A percentile compares a stretch with the other conserved stretches of the same genome.
Evolutionary conservation across 768 basidiomycete genomes (phyloP).

Genomic region (Pleurotus djamor): DNA sequence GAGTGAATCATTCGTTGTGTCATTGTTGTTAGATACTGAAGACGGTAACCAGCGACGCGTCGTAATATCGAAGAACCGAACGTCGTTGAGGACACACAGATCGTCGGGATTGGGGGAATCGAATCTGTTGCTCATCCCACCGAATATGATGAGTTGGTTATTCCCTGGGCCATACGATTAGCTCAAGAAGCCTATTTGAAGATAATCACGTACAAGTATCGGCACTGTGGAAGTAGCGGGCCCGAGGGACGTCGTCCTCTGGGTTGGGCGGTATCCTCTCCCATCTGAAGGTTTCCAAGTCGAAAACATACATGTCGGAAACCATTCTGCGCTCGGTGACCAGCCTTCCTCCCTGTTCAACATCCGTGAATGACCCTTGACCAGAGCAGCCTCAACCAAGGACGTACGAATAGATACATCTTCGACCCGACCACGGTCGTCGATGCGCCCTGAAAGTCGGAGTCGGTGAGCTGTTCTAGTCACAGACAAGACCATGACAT

Average conservation of each 20-base stretch:
- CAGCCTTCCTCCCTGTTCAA: slow-evolving; percentile 74
- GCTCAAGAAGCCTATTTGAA: neutral
- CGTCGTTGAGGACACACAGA: slow-evolving; percentile 89
- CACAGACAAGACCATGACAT: slow-evolving; percentile 28
- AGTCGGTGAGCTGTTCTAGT: neutral
- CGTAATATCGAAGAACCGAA: slow-evolving; percentile 83
- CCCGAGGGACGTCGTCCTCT: slow-evolving; percentile 71
- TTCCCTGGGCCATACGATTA: slow-evolving; percentile 54
- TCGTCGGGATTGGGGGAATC: slow-evolving; percentile 73
- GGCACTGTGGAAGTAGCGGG: slow-evolving; percentile 94
- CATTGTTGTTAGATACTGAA: slow-evolving; percentile 19
- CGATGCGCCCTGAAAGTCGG: slow-evolving; percentile 66
- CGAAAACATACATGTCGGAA: slow-evolving; percentile 87
- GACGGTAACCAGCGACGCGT: slow-evolving; percentile 70
- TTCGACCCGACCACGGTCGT: slow-evolving; percentile 88
- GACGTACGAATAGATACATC: slow-evolving; percentile 85
- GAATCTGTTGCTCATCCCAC: slow-evolving; percentile 88
- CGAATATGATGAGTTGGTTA: slow-evolving; percentile 88
- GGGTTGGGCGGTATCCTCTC: slow-evolving; percentile 56
- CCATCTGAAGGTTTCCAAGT: slow-evolving; percentile 83
- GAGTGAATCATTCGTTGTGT: slow-evolving; percentile 36
- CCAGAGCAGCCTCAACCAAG: neutral
- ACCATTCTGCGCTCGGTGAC: slow-evolving; percentile 89
- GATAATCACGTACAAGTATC: slow-evolving; percentile 63
- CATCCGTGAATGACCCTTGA: neutral